These are phyloP conservation scores for Pseudogymnoascus sp. DNA, from an alignment of 2,329 filamentous ascomycete species.

Conservation along the genomic window DNA sequence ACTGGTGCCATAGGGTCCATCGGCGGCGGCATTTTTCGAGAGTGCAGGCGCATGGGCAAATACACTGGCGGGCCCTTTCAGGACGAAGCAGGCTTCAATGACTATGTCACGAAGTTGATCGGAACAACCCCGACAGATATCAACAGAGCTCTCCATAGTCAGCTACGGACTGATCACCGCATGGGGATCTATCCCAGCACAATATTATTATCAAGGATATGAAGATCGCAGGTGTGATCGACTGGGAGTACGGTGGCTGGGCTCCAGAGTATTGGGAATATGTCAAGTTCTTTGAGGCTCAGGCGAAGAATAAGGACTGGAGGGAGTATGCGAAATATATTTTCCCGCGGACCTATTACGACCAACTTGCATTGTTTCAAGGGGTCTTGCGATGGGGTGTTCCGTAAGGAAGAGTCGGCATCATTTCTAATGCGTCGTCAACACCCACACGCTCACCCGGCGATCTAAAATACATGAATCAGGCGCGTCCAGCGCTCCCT, in stretches of 20 bases:
- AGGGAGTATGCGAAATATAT: not conserved
- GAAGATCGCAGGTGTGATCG: slow-evolving; percentile 14
- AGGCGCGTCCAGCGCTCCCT: not conserved
- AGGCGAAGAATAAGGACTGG: not conserved
- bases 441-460: not conserved
- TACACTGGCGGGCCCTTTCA: not conserved
- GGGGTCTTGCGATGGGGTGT: not conserved
- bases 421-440: not conserved
- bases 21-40: not conserved
- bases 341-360: not conserved
- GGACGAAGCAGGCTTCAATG: not conserved
- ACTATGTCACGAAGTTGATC: not conserved
- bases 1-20: not conserved
- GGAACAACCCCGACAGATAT: not conserved
- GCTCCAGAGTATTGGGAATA: slow-evolving; percentile 17
- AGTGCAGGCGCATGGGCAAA: not conserved
- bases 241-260: slow-evolving; percentile 15
- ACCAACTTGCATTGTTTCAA: not conserved
- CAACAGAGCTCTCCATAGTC: not conserved
- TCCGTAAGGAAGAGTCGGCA: not conserved
- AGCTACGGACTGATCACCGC: slow-evolving; percentile 24
- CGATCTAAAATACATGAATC: not conserved
- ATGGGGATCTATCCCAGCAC: slow-evolving; percentile 41
- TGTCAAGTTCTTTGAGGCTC: slow-evolving; percentile 6
- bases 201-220: slow-evolving; percentile 39